These are phyloP conservation scores for Xylaria intraflava DNA, from an alignment of 495 filamentous ascomycete genomes.

Conservation along the genomic window DNA sequence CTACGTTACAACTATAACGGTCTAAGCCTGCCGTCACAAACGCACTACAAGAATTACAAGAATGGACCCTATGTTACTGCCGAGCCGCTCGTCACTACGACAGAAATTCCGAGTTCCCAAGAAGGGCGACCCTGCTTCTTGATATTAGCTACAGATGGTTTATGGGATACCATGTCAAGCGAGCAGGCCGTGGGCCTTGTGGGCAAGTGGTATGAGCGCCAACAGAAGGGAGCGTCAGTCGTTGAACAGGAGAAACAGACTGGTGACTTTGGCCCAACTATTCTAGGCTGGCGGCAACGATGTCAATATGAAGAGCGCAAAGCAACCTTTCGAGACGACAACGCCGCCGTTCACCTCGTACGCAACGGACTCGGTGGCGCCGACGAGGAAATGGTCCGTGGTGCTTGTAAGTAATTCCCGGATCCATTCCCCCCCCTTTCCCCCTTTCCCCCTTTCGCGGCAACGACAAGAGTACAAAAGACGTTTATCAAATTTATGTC, in stretches of 20 bases:
- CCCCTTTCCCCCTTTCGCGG: neutral
- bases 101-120: conserved; percentile 33
- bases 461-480: neutral
- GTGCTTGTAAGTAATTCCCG: conserved; percentile 21
- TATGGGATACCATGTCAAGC: conserved; percentile 57
- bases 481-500: neutral
- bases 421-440: neutral
- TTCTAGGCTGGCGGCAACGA: conserved; percentile 18
- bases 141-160: conserved; percentile 57
- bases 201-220: conserved; percentile 46
- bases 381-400: conserved; percentile 49
- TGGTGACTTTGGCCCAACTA: conserved; percentile 12
- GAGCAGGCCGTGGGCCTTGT: conserved; percentile 55
- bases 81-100: conserved; percentile 55
- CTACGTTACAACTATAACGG: conserved; percentile 43
- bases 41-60: conserved; percentile 28
- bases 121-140: conserved; percentile 43
- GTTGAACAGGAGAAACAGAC: conserved; percentile 11
- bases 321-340: conserved; percentile 45
- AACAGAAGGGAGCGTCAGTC: conserved; percentile 4
- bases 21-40: conserved; percentile 30
- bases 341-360: conserved; percentile 56
- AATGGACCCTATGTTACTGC: conserved; percentile 63
- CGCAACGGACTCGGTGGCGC: conserved; percentile 58
- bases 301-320: conserved; percentile 20